phyloP scores from a whole-genome alignment of 805 yeast genomes.

The Yamadazyma sp. region DNA sequence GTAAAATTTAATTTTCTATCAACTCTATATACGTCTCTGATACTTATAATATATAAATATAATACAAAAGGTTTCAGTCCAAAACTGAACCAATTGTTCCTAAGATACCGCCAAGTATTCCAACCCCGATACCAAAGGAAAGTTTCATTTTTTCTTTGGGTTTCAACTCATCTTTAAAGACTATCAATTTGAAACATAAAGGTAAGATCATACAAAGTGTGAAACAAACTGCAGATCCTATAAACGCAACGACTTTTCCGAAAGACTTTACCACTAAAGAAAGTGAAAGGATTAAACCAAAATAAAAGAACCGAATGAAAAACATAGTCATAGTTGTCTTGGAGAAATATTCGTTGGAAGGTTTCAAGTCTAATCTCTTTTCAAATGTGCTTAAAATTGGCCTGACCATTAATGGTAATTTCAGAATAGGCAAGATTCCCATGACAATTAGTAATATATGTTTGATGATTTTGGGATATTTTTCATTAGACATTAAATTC shows the following conservation, averaged over 20 bases:
- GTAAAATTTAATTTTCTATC: no score
- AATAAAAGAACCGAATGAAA: slow-evolving; percentile 21
- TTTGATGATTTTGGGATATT: slow-evolving; percentile 62
- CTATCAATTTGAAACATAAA: slow-evolving; percentile 29
- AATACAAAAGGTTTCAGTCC: background rate
- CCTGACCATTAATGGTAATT: slow-evolving; percentile 35
- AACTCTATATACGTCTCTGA: no score
- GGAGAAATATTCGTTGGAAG: background rate
- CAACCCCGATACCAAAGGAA: slow-evolving; percentile 18
- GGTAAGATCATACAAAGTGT: slow-evolving; percentile 40
- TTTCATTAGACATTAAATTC: slow-evolving; percentile 60
- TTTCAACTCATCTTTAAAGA: slow-evolving; percentile 21
- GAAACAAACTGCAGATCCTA: slow-evolving; percentile 42
- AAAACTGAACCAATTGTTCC: slow-evolving; percentile 18
- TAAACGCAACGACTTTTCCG: slow-evolving; percentile 38
- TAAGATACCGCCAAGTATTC: slow-evolving; percentile 18
- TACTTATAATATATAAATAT: no score
- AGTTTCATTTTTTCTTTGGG: slow-evolving; percentile 11
- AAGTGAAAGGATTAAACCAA: slow-evolving; percentile 18
- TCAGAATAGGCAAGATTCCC: slow-evolving; percentile 39
- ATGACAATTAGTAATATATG: slow-evolving; percentile 28
- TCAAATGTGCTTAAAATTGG: slow-evolving; percentile 41
- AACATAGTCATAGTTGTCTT: slow-evolving; percentile 3
- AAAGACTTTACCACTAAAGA: slow-evolving; percentile 35
- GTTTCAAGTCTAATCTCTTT: slow-evolving; percentile 14